These are phyloP conservation scores for Elsinoe fawcettii DNA, from an alignment of 2,329 filamentous ascomycete genomes.

Conservation along the genomic window DNA sequence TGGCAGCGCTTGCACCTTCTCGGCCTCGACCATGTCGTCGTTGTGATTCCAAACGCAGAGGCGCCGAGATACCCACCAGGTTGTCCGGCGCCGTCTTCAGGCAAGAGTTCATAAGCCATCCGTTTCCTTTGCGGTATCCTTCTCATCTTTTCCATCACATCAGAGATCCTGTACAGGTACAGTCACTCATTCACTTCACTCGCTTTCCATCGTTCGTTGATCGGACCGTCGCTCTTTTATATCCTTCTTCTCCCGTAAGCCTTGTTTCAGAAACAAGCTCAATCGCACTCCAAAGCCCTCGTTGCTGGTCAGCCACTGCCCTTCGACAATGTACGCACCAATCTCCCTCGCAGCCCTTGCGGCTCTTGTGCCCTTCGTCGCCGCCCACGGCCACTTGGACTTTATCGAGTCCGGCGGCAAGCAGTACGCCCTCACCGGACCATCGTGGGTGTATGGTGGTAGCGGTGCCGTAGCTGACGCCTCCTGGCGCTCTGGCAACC, in stretches of 20 bases:
- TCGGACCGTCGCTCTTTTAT: slow-evolving; percentile 12
- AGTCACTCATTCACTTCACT: slow-evolving; percentile 9
- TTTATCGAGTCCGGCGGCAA: slow-evolving; percentile 40
- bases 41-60: slow-evolving; percentile 7
- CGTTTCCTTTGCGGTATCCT: slow-evolving; percentile 3
- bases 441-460: slow-evolving; percentile 42
- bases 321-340: slow-evolving; percentile 4
- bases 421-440: slow-evolving; percentile 38
- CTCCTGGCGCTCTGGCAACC: slow-evolving; percentile 32
- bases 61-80: slow-evolving; percentile 10
- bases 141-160: slow-evolving; percentile 3
- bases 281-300: slow-evolving; percentile 9
- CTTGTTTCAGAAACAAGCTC: slow-evolving; percentile 12
- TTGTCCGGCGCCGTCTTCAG: slow-evolving; percentile 6
- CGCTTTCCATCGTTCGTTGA: slow-evolving; percentile 7
- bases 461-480: slow-evolving; percentile 48
- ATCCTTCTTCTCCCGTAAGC: slow-evolving; percentile 1
- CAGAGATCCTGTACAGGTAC: slow-evolving; percentile 9
- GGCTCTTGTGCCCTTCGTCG: slow-evolving; percentile 30
- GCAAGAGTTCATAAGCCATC: slow-evolving; percentile 10
- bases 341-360: slow-evolving; percentile 15
- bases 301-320: slow-evolving; percentile 12
- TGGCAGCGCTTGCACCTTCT: neutral
- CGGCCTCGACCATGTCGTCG: neutral
- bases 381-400: slow-evolving; percentile 39